These are phyloP conservation scores for Setaria viridis DNA, from an alignment of 202 grass and related monocot species.

Conservation along the genomic window DNA sequence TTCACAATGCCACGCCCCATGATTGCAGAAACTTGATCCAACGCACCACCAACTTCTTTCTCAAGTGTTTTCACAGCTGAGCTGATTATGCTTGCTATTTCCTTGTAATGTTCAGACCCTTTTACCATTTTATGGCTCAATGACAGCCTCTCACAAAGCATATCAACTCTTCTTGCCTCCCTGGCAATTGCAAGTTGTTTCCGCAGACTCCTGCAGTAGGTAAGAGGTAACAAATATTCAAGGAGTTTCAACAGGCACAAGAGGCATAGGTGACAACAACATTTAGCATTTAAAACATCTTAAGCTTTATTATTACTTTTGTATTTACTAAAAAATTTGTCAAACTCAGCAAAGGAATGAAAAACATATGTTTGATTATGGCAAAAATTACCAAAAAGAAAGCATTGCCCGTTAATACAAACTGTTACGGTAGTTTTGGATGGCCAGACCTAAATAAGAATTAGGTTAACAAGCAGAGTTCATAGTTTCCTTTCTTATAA, in stretches of 20 bases:
- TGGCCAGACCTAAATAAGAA: slow-evolving; percentile 34
- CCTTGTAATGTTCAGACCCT: slow-evolving; percentile 70
- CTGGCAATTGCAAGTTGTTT: slow-evolving; percentile 80
- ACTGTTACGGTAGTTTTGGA: slow-evolving; percentile 10
- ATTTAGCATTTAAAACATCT: slow-evolving; percentile 31
- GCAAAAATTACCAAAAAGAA: slow-evolving; percentile 17
- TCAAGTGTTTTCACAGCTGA: slow-evolving; percentile 68
- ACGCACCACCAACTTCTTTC: slow-evolving; percentile 72
- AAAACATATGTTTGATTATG: background rate
- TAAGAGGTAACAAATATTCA: slow-evolving; percentile 15
- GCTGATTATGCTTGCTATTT: slow-evolving; percentile 61
- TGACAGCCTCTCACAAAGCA: slow-evolving; percentile 76
- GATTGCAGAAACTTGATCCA: slow-evolving; percentile 77
- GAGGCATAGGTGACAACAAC: background rate
- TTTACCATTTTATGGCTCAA: slow-evolving; percentile 82
- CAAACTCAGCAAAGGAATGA: background rate
- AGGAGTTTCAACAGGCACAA: background rate
- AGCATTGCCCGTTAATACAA: slow-evolving; percentile 4
- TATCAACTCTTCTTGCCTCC: slow-evolving; percentile 85
- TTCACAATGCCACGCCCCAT: slow-evolving; percentile 74
- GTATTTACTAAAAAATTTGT: slow-evolving; percentile 9
- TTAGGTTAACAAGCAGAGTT: slow-evolving; percentile 9
- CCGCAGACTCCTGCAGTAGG: slow-evolving; percentile 61
- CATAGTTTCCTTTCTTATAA: slow-evolving; percentile 23
- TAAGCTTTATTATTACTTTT: background rate